These are phyloP conservation scores for Hanseniaspora pseudoguilliermondii DNA, from an alignment of 805 yeast species.

Conservation along the genomic window DNA sequence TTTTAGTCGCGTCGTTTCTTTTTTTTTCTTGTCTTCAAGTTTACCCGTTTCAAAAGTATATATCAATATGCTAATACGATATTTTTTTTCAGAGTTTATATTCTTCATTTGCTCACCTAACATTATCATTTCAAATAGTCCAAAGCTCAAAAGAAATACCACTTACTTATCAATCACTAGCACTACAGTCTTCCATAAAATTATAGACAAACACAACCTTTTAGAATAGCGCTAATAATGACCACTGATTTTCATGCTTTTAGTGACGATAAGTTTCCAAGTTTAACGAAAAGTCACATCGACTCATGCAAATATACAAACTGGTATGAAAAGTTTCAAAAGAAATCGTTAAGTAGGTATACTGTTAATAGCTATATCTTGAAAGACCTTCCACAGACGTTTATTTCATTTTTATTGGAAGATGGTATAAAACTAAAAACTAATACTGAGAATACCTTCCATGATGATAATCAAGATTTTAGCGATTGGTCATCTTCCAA, in stretches of 20 bases:
- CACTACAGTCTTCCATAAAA: too few species aligned
- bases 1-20: too few species aligned
- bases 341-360: slow-evolving; percentile 1
- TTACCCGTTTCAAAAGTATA: not conserved
- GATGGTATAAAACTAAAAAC: slow-evolving; percentile 59
- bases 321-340: slow-evolving; percentile 46
- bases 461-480: slow-evolving; percentile 40
- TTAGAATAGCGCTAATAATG: not conserved
- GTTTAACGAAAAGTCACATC: slow-evolving; percentile 32
- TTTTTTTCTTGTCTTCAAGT: not conserved
- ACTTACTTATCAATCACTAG: too few species aligned
- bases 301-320: slow-evolving; percentile 41
- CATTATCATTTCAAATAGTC: too few species aligned
- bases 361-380: slow-evolving; percentile 30
- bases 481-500: slow-evolving; percentile 58
- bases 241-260: not conserved
- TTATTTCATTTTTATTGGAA: slow-evolving; percentile 45
- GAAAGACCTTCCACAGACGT: slow-evolving; percentile 44
- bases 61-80: too few species aligned
- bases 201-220: too few species aligned
- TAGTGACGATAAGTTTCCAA: slow-evolving; percentile 8
- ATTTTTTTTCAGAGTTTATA: too few species aligned
- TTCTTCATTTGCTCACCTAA: too few species aligned
- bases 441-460: slow-evolving; percentile 27
- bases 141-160: too few species aligned